These are phyloP conservation scores for Hydrangea macrophylla DNA, from an alignment of 148 eudicot species.

Conservation along the genomic window DNA sequence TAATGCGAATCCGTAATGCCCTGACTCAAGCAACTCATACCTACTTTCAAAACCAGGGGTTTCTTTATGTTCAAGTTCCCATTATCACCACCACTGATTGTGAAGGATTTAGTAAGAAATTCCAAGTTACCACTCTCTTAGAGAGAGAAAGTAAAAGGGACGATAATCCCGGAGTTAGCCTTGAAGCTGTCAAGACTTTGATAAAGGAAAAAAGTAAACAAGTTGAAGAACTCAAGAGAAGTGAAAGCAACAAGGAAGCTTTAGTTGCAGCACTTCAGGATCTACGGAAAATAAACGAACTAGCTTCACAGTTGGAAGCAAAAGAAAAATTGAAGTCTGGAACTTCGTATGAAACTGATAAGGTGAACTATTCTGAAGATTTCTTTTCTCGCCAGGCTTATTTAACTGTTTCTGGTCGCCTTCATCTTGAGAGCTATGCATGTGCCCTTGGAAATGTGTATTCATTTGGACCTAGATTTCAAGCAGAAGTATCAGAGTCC, in stretches of 20 bases:
- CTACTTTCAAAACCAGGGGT: constrained; percentile 70
- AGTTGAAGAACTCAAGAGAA: constrained; percentile 70
- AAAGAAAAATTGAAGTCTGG: constrained; percentile 38
- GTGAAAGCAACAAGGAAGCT: constrained; percentile 72
- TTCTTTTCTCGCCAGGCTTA: constrained; percentile 67
- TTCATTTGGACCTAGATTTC: constrained; percentile 86
- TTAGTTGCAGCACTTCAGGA: constrained; percentile 66
- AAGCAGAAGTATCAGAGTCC: constrained; percentile 55
- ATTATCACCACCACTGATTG: constrained; percentile 62
- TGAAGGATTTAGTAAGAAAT: constrained; percentile 58
- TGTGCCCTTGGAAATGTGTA: constrained; percentile 90
- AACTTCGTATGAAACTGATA: constrained; percentile 21
- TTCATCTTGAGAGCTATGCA: constrained; percentile 89
- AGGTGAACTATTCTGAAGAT: constrained; percentile 40
- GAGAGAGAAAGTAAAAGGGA: constrained; percentile 23
- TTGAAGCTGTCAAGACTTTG: constrained; percentile 57
- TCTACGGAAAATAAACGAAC: constrained; percentile 57
- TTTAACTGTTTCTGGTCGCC: constrained; percentile 69
- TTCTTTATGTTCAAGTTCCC: constrained; percentile 81
- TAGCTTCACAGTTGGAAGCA: constrained; percentile 51
- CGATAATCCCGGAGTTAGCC: constrained; percentile 33
- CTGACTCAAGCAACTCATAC: constrained; percentile 56
- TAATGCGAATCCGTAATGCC: constrained; percentile 60
- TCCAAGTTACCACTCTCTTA: constrained; percentile 63
- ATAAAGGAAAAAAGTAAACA: constrained; percentile 50